These are phyloP conservation scores for Dactylonectria estremocensis DNA, from an alignment of 2,329 filamentous ascomycete species.

Conservation along the genomic window DNA sequence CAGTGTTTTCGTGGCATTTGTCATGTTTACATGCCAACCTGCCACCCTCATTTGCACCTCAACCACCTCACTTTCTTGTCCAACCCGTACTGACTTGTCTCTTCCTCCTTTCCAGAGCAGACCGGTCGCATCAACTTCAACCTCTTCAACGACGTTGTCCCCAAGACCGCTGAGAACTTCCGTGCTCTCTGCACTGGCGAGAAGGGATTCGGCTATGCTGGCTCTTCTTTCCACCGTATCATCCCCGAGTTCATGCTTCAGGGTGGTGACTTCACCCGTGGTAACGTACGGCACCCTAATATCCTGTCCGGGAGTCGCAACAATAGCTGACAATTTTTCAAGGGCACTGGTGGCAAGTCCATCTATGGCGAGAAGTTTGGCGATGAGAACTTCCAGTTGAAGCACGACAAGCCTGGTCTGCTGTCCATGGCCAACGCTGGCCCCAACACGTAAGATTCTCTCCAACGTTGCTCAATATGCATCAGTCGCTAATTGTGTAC, in stretches of 20 bases:
- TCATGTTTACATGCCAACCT: slow-evolving; percentile 24
- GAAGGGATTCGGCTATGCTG: slow-evolving; percentile 87
- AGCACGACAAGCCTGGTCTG: slow-evolving; percentile 82
- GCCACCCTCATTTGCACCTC: slow-evolving; percentile 10
- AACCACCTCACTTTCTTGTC: slow-evolving; percentile 2
- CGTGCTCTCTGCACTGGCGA: slow-evolving; percentile 84
- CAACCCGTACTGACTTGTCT: slow-evolving; percentile 39
- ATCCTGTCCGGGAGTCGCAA: neutral
- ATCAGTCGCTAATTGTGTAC: slow-evolving; percentile 49
- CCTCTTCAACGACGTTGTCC: slow-evolving; percentile 88
- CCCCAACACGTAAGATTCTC: slow-evolving; percentile 82
- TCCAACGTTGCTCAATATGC: no score
- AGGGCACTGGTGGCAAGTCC: slow-evolving; percentile 93
- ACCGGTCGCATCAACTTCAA: slow-evolving; percentile 88
- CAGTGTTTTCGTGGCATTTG: slow-evolving; percentile 26
- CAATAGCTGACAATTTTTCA: slow-evolving; percentile 37
- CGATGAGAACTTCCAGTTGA: slow-evolving; percentile 89
- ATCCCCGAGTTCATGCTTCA: slow-evolving; percentile 96
- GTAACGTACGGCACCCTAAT: slow-evolving; percentile 76
- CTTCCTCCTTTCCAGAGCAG: slow-evolving; percentile 69
- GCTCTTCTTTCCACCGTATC: slow-evolving; percentile 91
- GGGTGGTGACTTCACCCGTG: slow-evolving; percentile 94
- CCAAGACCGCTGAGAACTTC: slow-evolving; percentile 92
- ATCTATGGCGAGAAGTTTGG: slow-evolving; percentile 96
- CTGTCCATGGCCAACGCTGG: slow-evolving; percentile 97